Conservation (phyloP, 164 flowering plant genomes). For the grape (Vitis vinifera) region ASM3070453v1 NC_081823.1:9115001-9115500, state of each 20-base stretch:
- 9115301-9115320: not conserved
- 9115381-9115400: not conserved
- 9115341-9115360: not conserved
- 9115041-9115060: constrained; percentile 23
- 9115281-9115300: constrained; percentile 32
- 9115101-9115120: constrained; percentile 51
- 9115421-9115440: constrained; percentile 76
- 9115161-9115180: constrained; percentile 57
- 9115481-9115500: constrained; percentile 77
- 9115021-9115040: not conserved
- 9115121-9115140: constrained; percentile 41
- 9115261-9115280: constrained; percentile 79
- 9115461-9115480: constrained; percentile 78
- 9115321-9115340: too few species aligned
- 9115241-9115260: constrained; percentile 65
- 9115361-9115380: not conserved
- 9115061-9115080: constrained; percentile 61
- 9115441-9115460: constrained; percentile 77
- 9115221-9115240: constrained; percentile 70
- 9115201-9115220: constrained; percentile 66
- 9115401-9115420: constrained; percentile 71
- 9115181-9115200: constrained; percentile 63
- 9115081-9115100: constrained; percentile 68
- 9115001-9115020: not conserved
- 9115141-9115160: constrained; percentile 74